phyloP scores from a whole-genome alignment of 1,139 yeast species.

The Candida mesenterica region DNA sequence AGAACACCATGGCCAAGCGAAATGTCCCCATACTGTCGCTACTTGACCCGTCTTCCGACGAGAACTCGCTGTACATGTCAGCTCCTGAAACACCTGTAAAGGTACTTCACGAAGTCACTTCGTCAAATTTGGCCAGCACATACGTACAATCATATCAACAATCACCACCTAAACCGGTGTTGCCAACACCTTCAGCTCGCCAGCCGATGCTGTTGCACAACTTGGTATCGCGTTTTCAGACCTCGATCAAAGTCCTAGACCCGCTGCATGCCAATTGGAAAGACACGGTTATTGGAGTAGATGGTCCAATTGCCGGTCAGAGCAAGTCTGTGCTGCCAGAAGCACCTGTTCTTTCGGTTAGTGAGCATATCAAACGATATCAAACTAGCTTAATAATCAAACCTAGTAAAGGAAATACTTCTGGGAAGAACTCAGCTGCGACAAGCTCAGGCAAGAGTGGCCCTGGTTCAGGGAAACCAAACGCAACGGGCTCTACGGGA shows the following conservation, averaged over 20 bases:
- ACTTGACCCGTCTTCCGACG: slow-evolving; percentile 13
- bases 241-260: slow-evolving; percentile 12
- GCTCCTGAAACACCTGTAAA: neutral
- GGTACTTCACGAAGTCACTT: neutral
- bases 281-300: slow-evolving; percentile 7
- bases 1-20: slow-evolving; percentile 10
- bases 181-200: slow-evolving; percentile 4
- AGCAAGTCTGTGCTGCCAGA: neutral
- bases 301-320: slow-evolving; percentile 3
- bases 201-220: slow-evolving; percentile 9
- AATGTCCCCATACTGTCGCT: slow-evolving; percentile 22
- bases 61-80: neutral
- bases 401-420: neutral
- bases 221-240: slow-evolving; percentile 16
- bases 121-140: neutral
- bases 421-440: too few relatives aligned
- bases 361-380: slow-evolving; percentile 30
- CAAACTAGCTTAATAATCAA: slow-evolving; percentile 27
- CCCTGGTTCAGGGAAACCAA: too few relatives aligned
- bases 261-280: neutral
- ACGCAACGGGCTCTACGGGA: too few relatives aligned
- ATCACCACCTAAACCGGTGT: slow-evolving; percentile 3
- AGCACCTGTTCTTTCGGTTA: slow-evolving; percentile 11
- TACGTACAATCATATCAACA: neutral
- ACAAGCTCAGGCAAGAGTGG: too few relatives aligned